These are phyloP conservation scores for Penicillium angulare DNA, from an alignment of 495 filamentous ascomycete genomes.

Conservation along the genomic window DNA sequence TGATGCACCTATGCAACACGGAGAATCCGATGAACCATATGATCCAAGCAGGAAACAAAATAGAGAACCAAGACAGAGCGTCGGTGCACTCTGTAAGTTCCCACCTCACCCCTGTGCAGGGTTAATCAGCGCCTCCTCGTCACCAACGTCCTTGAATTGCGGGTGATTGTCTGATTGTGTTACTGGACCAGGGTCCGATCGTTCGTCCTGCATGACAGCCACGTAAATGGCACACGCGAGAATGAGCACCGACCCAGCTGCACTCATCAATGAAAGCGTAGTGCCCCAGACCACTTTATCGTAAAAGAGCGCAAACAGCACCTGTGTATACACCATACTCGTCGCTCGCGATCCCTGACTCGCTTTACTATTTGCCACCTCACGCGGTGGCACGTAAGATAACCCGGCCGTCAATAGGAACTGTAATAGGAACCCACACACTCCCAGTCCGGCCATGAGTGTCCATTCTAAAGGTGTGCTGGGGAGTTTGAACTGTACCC, in stretches of 20 bases:
- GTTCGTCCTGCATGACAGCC: conserved; percentile 51
- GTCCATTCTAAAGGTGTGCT: conserved; percentile 62
- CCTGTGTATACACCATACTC: conserved; percentile 88
- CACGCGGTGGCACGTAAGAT: conserved; percentile 54
- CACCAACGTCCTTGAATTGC: conserved; percentile 11
- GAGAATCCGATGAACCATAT: no score
- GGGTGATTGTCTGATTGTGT: neutral
- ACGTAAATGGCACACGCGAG: conserved; percentile 79
- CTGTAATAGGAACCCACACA: conserved; percentile 83
- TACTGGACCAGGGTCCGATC: neutral
- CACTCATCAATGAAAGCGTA: conserved; percentile 62
- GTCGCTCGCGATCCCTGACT: conserved; percentile 64
- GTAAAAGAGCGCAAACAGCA: conserved; percentile 85
- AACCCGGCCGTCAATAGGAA: conserved; percentile 82
- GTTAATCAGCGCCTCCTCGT: conserved; percentile 11
- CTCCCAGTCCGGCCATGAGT: conserved; percentile 65
- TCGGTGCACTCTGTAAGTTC: neutral
- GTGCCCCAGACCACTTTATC: conserved; percentile 77
- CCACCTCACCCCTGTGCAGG: neutral
- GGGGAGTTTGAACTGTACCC: conserved; percentile 64
- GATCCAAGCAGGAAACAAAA: no score
- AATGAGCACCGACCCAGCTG: conserved; percentile 75
- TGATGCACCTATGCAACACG: no score
- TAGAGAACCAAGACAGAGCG: neutral
- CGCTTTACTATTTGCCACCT: conserved; percentile 22